Conservation (phyloP, 148 eudicot genomes). For the Cornus suecica region DNA sequence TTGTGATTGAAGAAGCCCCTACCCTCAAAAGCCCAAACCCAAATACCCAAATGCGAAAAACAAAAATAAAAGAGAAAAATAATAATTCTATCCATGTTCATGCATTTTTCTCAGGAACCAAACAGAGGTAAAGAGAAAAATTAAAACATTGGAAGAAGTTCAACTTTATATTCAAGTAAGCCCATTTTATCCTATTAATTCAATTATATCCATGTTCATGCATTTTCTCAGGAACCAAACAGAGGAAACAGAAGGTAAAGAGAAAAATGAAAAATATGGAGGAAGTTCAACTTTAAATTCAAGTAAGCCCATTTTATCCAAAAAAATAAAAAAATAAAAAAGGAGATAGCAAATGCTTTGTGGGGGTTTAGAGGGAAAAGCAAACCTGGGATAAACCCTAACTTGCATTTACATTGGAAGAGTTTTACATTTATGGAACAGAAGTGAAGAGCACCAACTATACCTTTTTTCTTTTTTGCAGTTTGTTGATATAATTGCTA, state of each 20-base stretch:
- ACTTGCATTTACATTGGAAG: background rate
- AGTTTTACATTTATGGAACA: background rate
- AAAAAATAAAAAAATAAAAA: no score
- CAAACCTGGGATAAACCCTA: background rate
- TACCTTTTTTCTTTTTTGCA: background rate
- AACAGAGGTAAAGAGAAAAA: background rate
- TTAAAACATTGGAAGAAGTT: no score
- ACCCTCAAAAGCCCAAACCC: background rate
- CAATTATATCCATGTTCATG: background rate
- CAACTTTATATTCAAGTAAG: no score
- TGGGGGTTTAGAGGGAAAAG: background rate
- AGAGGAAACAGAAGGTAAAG: background rate
- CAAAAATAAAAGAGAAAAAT: background rate
- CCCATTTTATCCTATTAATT: no score
- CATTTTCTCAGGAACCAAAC: constrained; percentile 5
- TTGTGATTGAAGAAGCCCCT: no score
- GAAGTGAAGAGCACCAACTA: background rate
- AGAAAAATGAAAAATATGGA: no score
- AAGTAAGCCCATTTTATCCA: no score
- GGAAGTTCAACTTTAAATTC: no score
- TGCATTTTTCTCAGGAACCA: constrained; percentile 6
- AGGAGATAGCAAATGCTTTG: background rate
- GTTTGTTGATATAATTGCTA: background rate
- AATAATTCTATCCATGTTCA: background rate
- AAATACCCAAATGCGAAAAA: background rate